phyloP scores from a whole-genome alignment of 257 asterid genomes.

The Nicotiana knightiana region DNA sequence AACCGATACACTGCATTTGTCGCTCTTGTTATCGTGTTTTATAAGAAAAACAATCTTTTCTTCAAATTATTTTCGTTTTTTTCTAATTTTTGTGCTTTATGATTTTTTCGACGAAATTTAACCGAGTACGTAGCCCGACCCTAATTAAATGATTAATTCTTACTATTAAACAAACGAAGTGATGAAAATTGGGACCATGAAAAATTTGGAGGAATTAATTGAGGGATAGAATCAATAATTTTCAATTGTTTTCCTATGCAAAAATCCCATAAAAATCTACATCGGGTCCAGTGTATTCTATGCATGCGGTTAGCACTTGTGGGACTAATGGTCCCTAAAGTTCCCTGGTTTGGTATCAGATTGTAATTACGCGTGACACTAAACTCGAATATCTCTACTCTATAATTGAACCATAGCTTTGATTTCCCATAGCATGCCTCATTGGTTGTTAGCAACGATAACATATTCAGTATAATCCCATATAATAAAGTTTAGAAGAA shows the following conservation, averaged over 20 bases:
- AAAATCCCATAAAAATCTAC: background rate
- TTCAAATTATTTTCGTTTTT: no score
- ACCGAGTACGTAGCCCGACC: no score
- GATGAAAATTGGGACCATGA: background rate
- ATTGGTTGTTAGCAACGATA: background rate
- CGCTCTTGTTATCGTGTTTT: no score
- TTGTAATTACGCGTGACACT: background rate
- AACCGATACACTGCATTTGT: no score
- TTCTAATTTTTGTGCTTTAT: no score
- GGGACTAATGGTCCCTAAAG: slow-evolving; percentile 1
- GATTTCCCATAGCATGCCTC: background rate
- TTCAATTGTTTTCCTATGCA: background rate
- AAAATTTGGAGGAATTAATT: background rate
- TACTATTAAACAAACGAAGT: background rate
- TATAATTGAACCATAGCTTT: background rate
- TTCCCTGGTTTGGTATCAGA: background rate
- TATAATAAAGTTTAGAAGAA: no score
- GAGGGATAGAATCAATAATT: background rate
- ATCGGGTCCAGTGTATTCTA: background rate
- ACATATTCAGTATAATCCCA: no score
- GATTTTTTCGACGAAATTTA: no score
- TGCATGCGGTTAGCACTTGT: slow-evolving; percentile 3
- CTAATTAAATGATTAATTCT: background rate
- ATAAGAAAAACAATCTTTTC: no score
- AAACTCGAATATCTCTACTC: background rate